phyloP scores from a whole-genome alignment of 306 rosid species.

The Acacia melanoxylon region DNA sequence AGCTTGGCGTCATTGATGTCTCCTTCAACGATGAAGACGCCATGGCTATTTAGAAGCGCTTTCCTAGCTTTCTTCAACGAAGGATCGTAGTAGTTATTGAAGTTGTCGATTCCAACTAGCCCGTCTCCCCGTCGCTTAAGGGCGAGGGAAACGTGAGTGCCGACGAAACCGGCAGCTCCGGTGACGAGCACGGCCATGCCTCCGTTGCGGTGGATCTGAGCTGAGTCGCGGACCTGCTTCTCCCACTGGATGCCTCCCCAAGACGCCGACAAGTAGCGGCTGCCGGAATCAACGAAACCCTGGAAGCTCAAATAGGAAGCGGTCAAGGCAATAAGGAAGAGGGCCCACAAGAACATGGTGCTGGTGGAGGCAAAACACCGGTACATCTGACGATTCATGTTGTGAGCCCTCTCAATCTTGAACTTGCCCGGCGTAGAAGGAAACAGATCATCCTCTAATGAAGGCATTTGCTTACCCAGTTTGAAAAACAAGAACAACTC shows the following conservation, averaged over 20 bases:
- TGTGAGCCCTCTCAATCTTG: constrained; percentile 55
- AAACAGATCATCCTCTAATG: constrained; percentile 47
- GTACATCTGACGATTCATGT: constrained; percentile 52
- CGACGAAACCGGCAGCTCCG: constrained; percentile 75
- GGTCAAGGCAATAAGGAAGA: constrained; percentile 56
- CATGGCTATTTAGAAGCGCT: constrained; percentile 49
- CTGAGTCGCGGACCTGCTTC: constrained; percentile 60
- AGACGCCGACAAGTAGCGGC: constrained; percentile 52
- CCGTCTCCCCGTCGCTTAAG: constrained; percentile 72
- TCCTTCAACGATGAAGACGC: constrained; percentile 70
- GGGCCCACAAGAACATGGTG: constrained; percentile 70
- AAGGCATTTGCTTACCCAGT: constrained; percentile 3
- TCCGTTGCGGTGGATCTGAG: constrained; percentile 50
- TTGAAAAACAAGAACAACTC: neutral
- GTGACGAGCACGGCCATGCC: constrained; percentile 57
- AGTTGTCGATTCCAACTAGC: constrained; percentile 64
- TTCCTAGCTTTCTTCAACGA: constrained; percentile 61
- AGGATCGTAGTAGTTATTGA: constrained; percentile 70
- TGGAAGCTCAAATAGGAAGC: constrained; percentile 62
- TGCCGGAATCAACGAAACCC: constrained; percentile 54
- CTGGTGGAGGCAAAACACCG: constrained; percentile 66
- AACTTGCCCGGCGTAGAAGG: constrained; percentile 69
- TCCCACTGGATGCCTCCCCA: constrained; percentile 79
- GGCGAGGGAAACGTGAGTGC: constrained; percentile 62
- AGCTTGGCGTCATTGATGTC: constrained; percentile 56